Percentiles rank a stretch among this genome's conserved stretches.
Evolutionary conservation across 306 rosid genomes (phyloP).

Genomic region (Trifolium pratense): DNA sequence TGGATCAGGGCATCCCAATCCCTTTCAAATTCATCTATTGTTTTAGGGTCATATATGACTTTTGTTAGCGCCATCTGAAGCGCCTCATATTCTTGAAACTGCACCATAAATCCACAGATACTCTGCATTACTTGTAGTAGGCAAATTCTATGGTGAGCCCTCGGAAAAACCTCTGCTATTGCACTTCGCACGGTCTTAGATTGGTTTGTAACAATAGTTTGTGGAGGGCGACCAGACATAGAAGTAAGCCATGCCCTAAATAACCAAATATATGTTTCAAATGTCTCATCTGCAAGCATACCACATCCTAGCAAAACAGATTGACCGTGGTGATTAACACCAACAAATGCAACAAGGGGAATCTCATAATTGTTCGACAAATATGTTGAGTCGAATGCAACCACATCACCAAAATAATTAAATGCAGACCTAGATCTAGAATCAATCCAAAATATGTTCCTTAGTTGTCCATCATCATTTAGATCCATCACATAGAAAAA

Average conservation of each 20-base stretch:
- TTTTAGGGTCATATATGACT: slow-evolving; percentile 58
- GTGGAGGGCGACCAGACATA: slow-evolving; percentile 94
- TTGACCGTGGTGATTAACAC: slow-evolving; percentile 89
- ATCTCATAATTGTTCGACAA: slow-evolving; percentile 79
- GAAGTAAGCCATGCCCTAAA: slow-evolving; percentile 97
- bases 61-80: slow-evolving; percentile 63
- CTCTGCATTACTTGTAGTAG: slow-evolving; percentile 68
- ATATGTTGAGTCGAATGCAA: slow-evolving; percentile 77
- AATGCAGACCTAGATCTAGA: slow-evolving; percentile 89
- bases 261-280: slow-evolving; percentile 83
- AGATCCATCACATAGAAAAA: slow-evolving; percentile 89
- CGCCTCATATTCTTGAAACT: slow-evolving; percentile 66
- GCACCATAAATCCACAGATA: slow-evolving; percentile 66
- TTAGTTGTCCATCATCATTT: slow-evolving; percentile 81
- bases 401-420: slow-evolving; percentile 77
- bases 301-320: slow-evolving; percentile 82
- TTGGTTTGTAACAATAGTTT: slow-evolving; percentile 74
- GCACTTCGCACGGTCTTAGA: slow-evolving; percentile 77
- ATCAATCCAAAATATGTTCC: slow-evolving; percentile 89
- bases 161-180: slow-evolving; percentile 86
- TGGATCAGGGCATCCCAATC: slow-evolving; percentile 80
- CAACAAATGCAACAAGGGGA: slow-evolving; percentile 79
- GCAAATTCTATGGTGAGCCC: slow-evolving; percentile 82
- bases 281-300: slow-evolving; percentile 80
- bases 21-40: slow-evolving; percentile 83